Conservation (phyloP, 2,329 filamentous ascomycete genomes). For the Laburnicola sp. region DNA sequence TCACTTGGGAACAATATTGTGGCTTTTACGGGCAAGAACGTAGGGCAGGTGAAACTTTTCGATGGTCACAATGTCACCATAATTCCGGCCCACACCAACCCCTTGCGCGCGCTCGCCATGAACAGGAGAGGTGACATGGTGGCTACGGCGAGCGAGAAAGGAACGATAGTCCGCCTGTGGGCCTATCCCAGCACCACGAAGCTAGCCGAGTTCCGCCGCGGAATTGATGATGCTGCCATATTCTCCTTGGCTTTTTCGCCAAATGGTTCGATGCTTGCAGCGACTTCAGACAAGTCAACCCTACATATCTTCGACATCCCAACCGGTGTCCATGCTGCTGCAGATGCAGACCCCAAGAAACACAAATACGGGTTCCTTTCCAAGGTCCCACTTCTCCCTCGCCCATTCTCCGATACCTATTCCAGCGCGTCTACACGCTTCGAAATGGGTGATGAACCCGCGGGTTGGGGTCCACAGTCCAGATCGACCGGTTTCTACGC, state of each 20-base stretch:
- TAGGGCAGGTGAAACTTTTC: constrained; percentile 87
- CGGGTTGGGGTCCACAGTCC: constrained; percentile 31
- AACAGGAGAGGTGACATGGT: constrained; percentile 79
- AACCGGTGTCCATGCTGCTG: constrained; percentile 10
- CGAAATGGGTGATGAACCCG: constrained; percentile 75
- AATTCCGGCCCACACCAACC: constrained; percentile 83
- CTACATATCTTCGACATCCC: constrained; percentile 91
- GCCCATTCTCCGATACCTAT: constrained; percentile 86
- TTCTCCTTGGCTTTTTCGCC: constrained; percentile 89
- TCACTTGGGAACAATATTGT: constrained; percentile 73
- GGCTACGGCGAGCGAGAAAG: constrained; percentile 90
- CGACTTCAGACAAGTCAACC: constrained; percentile 95
- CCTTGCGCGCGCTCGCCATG: constrained; percentile 77
- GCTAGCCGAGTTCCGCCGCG: constrained; percentile 81
- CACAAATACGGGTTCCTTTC: constrained; percentile 82
- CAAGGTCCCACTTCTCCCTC: constrained; percentile 80
- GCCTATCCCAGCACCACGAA: constrained; percentile 78
- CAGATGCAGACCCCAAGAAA: constrained; percentile 29
- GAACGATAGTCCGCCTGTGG: constrained; percentile 86
- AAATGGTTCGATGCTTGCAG: constrained; percentile 76
- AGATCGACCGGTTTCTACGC: too few species aligned
- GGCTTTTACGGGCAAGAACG: constrained; percentile 83
- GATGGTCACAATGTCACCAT: constrained; percentile 79
- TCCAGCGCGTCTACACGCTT: constrained; percentile 82
- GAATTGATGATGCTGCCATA: constrained; percentile 83